Base-by-base conservation (phyloP, 257 asterid species). In the Salvia miltiorrhiza region DNA sequence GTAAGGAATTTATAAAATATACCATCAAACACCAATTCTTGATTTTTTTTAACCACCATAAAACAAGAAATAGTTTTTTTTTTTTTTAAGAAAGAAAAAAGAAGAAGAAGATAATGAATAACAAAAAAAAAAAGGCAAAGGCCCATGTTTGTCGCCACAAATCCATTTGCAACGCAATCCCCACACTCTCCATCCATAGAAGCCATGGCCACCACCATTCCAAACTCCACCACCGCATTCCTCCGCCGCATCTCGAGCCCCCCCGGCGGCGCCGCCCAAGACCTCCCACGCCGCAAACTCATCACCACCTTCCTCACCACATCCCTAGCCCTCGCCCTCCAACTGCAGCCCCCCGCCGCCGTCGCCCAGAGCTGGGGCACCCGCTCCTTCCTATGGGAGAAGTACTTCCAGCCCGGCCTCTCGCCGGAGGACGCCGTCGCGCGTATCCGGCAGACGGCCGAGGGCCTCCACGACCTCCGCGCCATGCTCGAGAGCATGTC, bases 401-500 rank as follows among this genome's bases (percentile, higher is more conserved):
- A 76, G 17, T 86, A 73, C 70, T 86, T 86, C 19, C 80, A 77
- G 65, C 93, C 93, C 5, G 86, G 70, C 1, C 17, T 88, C 57
- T 88, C 93, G 5, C 80, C 96, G 19, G 96, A 89, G 12, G 94
- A 89, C 30, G 73, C 96, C 16, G 94, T 63, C 19, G 84, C 88
- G 0, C 73, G 96, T 28, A 81, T 89, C 70, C 79, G 80, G 23
- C 88, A 86, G 65, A 87, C 94, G 50, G 92, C 92, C 7, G 85
- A 86, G 57, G 96, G 97, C 62, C 87, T 91, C 7, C 95, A 87
- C 56, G 83, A 77, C 64, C 77, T 89, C 23, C 65, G 93, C 76
- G 78, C 67, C 66, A 91, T 91, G 96, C 73, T 91, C 78, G 97
- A 91, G 4, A 76, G 77, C 13, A 82, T 80, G 85, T 89, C 97